Percentiles rank a stretch among this genome's conserved stretches.
phyloP scores from a whole-genome alignment of 768 basidiomycete genomes.

The Mycena indigotica region DNA sequence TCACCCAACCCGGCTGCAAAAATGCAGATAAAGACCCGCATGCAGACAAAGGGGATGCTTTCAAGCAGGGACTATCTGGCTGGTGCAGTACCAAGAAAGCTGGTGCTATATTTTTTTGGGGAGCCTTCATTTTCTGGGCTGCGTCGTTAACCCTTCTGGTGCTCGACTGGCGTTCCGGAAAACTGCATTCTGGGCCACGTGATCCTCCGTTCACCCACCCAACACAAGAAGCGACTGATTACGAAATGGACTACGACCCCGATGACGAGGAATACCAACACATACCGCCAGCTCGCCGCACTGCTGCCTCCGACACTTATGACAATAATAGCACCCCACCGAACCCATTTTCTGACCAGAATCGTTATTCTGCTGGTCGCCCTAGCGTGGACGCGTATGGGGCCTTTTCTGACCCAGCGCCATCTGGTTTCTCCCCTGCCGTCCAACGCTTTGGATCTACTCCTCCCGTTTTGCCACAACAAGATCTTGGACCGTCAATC shows the following conservation, averaged over 20 bases:
- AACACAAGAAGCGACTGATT: slow-evolving; percentile 36
- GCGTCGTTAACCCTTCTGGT: slow-evolving; percentile 67
- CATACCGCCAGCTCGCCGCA: slow-evolving; percentile 42
- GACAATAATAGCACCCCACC: slow-evolving; percentile 29
- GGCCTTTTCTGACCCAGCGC: slow-evolving; percentile 87
- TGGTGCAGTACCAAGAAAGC: slow-evolving; percentile 96
- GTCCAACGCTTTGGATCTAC: slow-evolving; percentile 31
- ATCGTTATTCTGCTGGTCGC: slow-evolving; percentile 52
- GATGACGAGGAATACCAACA: slow-evolving; percentile 61
- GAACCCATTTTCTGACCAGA: slow-evolving; percentile 58
- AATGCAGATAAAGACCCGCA: slow-evolving; percentile 80
- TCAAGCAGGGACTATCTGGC: slow-evolving; percentile 64
- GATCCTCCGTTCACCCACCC: slow-evolving; percentile 82
- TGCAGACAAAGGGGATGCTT: slow-evolving; percentile 65
- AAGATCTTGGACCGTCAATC: slow-evolving; percentile 44
- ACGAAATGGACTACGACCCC: slow-evolving; percentile 52
- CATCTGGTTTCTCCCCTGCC: slow-evolving; percentile 61
- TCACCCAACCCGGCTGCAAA: slow-evolving; percentile 90
- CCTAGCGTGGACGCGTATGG: slow-evolving; percentile 88
- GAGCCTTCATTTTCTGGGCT: slow-evolving; percentile 78
- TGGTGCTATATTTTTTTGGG: slow-evolving; percentile 87
- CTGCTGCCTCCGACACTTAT: slow-evolving; percentile 31
- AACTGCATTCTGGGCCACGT: slow-evolving; percentile 52
- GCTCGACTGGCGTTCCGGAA: slow-evolving; percentile 77
- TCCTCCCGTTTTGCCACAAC: slow-evolving; percentile 43